Percentiles rank a stretch among this genome's conserved stretches.
phyloP scores from a whole-genome alignment of 768 basidiomycete species.

The Mycena vitilis region DNA sequence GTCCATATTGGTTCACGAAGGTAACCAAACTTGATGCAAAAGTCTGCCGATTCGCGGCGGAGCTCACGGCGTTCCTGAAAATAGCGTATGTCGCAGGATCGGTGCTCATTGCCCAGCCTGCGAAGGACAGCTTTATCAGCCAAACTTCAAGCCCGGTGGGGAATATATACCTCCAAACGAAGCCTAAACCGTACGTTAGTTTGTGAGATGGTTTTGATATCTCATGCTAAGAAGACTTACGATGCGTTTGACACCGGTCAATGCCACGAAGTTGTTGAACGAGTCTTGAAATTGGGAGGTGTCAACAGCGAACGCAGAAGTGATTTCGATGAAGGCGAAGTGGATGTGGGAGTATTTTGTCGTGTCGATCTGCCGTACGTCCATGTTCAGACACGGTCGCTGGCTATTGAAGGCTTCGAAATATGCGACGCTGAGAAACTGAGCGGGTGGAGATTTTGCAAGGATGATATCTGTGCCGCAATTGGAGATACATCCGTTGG shows the following conservation, averaged over 20 bases:
- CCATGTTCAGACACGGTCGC: slow-evolving; percentile 18
- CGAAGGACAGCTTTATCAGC: background rate
- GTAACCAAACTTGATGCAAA: slow-evolving; percentile 73
- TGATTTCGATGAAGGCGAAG: slow-evolving; percentile 14
- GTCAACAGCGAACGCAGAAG: slow-evolving; percentile 1
- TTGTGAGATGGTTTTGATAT: background rate
- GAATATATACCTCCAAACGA: slow-evolving; percentile 11
- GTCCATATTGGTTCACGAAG: slow-evolving; percentile 62
- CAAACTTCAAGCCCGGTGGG: background rate
- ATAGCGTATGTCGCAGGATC: slow-evolving; percentile 14
- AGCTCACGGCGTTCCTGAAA: slow-evolving; percentile 82
- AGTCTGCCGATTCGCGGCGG: slow-evolving; percentile 56
- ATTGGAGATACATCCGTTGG: too few relatives aligned
- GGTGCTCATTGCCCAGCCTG: slow-evolving; percentile 22
- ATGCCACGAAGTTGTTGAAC: slow-evolving; percentile 1
- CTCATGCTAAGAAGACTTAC: background rate
- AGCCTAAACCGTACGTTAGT: slow-evolving; percentile 2
- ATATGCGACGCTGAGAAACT: slow-evolving; percentile 5
- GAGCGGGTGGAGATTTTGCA: background rate
- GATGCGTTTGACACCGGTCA: slow-evolving; percentile 14
- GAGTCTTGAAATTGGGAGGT: background rate
- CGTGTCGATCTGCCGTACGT: slow-evolving; percentile 3
- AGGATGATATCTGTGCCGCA: background rate
- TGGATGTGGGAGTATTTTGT: slow-evolving; percentile 13
- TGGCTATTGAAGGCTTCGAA: slow-evolving; percentile 15